Conservation (phyloP, 805 yeast genomes). For the Myxozyma sirexii region DNA sequence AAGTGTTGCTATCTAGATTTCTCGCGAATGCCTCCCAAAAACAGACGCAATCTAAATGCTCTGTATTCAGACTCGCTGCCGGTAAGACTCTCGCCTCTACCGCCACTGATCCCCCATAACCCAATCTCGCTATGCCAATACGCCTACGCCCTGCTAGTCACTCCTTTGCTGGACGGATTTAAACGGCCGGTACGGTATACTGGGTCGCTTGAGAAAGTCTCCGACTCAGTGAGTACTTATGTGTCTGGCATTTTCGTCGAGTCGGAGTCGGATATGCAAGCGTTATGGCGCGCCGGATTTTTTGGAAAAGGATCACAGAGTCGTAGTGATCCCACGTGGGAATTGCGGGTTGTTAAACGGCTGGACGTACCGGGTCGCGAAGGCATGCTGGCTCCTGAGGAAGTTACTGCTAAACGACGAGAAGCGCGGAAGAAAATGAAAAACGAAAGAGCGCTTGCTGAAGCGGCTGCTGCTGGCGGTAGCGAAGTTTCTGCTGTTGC, state of each 20-base stretch:
- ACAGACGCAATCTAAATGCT: conserved; percentile 34
- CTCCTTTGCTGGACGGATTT: conserved; percentile 7
- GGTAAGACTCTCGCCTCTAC: conserved; percentile 46
- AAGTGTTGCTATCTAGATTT: no score
- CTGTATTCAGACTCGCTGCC: conserved; percentile 61
- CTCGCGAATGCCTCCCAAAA: conserved; percentile 22
- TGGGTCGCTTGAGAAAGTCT: conserved; percentile 25
- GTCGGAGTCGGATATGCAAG: conserved; percentile 50
- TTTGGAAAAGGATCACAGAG: conserved; percentile 92
- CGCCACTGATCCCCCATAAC: conserved; percentile 59
- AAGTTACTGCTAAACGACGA: conserved; percentile 72
- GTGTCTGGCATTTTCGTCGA: conserved; percentile 43
- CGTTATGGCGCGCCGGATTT: conserved; percentile 82
- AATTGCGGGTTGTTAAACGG: conserved; percentile 60
- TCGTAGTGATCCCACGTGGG: conserved; percentile 93
- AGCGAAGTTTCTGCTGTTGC: background rate
- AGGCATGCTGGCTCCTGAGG: conserved; percentile 61
- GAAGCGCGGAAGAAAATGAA: conserved; percentile 74
- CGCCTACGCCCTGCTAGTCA: conserved; percentile 37
- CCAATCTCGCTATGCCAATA: conserved; percentile 66
- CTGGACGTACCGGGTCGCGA: conserved; percentile 45
- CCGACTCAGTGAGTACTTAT: conserved; percentile 25
- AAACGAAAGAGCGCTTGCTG: conserved; percentile 62
- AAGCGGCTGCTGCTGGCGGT: conserved; percentile 42
- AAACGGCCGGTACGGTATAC: conserved; percentile 21